Evolutionary conservation across 306 rosid species (phyloP).

Genomic region (Fragaria vesca): DNA sequence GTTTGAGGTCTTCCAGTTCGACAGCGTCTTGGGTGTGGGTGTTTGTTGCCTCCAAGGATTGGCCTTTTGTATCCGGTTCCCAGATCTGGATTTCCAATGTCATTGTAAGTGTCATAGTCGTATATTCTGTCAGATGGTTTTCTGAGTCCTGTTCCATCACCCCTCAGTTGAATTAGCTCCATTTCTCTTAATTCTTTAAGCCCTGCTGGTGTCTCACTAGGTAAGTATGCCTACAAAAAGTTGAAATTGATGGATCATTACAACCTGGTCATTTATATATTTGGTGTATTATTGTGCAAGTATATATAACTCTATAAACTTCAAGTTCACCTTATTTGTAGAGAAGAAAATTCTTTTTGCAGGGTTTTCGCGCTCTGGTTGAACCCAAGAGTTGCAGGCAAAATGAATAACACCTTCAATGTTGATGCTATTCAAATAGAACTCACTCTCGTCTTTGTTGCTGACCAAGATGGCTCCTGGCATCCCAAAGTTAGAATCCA

Average conservation of each 20-base stretch:
- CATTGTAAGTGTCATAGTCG: too few species aligned
- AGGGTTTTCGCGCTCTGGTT: conserved; percentile 16
- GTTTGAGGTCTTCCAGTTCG: conserved; percentile 38
- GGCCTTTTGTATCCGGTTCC: too few species aligned
- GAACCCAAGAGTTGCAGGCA: conserved; percentile 54
- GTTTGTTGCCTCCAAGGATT: too few species aligned
- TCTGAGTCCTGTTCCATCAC: too few species aligned
- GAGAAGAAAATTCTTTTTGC: conserved; percentile 38
- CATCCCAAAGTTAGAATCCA: conserved; percentile 43
- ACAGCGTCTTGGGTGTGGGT: conserved; percentile 40
- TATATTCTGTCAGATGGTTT: too few species aligned
- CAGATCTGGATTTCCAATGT: too few species aligned
- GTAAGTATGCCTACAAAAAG: not conserved
- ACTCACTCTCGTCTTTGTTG: conserved; percentile 32
- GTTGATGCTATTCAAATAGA: conserved; percentile 39
- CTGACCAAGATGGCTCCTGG: conserved; percentile 39
- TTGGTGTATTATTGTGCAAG: not conserved
- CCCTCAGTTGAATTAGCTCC: too few species aligned
- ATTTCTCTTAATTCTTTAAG: too few species aligned
- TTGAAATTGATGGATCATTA: not conserved
- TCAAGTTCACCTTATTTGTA: conserved; percentile 27
- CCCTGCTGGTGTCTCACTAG: too few species aligned
- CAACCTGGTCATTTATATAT: not conserved
- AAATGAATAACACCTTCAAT: conserved; percentile 23
- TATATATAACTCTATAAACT: not conserved